phyloP scores from a whole-genome alignment of 306 rosid genomes.

The Benincasa hispida region DNA sequence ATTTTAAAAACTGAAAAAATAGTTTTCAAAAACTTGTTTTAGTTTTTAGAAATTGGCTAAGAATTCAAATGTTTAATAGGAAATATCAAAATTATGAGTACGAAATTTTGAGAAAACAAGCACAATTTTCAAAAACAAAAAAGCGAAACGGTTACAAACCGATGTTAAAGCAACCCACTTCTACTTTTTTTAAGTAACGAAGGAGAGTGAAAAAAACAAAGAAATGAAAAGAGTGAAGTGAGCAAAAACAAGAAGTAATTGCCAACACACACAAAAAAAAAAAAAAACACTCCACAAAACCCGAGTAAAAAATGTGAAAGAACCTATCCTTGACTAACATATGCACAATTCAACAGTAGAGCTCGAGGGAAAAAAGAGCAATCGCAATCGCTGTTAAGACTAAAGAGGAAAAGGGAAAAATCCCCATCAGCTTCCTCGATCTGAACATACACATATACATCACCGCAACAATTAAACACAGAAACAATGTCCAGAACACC shows the following conservation, averaged over 20 bases:
- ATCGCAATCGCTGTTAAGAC: background rate
- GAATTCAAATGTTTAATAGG: no score
- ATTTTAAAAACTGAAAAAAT: no score
- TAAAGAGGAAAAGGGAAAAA: background rate
- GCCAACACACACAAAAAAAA: background rate
- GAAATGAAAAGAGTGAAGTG: background rate
- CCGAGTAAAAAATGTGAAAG: background rate
- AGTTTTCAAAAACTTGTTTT: no score
- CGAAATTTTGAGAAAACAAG: no score
- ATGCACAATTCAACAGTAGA: conserved; percentile 4
- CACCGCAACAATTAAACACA: background rate
- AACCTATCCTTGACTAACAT: background rate
- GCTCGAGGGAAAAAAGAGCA: background rate
- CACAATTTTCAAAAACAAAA: no score
- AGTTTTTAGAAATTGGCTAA: no score
- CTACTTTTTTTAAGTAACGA: background rate
- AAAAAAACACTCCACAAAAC: background rate
- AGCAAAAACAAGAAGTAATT: background rate
- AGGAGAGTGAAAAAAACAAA: background rate
- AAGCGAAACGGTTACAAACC: no score
- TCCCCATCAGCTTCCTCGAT: background rate
- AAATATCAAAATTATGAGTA: no score
- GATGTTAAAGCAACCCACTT: background rate
- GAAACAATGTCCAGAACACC: background rate
- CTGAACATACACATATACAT: background rate